Conservation (phyloP, 371 early-diverging fungal species). For the Apophysomyces ossiformis region DNA sequence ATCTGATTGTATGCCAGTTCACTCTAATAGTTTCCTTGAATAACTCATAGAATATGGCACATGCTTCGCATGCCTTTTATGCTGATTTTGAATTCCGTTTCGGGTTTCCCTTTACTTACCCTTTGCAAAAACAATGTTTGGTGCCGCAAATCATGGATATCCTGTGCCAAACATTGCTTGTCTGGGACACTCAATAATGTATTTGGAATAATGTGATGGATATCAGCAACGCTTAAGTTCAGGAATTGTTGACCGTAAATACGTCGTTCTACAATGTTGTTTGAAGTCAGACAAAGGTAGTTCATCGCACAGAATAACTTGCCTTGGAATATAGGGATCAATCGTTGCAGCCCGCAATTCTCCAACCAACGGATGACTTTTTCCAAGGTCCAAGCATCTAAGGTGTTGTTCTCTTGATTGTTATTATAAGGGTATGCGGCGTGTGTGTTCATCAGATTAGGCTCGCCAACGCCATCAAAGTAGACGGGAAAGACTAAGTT, state of each 20-base stretch:
- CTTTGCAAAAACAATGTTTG: not conserved
- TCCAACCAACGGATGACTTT: conserved; percentile 29
- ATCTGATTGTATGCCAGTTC: conserved; percentile 3
- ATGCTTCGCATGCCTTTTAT: too few species aligned
- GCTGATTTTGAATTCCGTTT: too few species aligned
- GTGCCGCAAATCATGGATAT: conserved; percentile 31
- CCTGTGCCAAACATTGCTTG: conserved; percentile 30
- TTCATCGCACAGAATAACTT: conserved; percentile 5
- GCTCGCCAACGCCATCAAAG: conserved; percentile 24
- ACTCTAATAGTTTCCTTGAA: not conserved
- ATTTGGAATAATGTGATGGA: conserved; percentile 19
- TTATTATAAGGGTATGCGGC: conserved; percentile 1
- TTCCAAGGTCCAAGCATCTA: conserved; percentile 26
- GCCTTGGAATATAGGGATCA: conserved; percentile 23
- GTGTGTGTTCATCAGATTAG: conserved; percentile 18
- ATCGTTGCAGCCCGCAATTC: conserved; percentile 15
- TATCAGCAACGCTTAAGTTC: conserved; percentile 16
- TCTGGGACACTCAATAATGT: conserved; percentile 32
- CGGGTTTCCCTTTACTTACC: conserved; percentile 4
- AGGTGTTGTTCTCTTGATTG: not conserved
- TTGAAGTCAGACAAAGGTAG: not conserved
- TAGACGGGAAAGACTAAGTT: conserved; percentile 8
- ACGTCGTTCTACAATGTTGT: conserved; percentile 14
- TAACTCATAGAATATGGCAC: not conserved
- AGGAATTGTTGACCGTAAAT: conserved; percentile 26